phyloP scores from a whole-genome alignment of 2,329 filamentous ascomycete genomes.

The Periconia sp. region DNA sequence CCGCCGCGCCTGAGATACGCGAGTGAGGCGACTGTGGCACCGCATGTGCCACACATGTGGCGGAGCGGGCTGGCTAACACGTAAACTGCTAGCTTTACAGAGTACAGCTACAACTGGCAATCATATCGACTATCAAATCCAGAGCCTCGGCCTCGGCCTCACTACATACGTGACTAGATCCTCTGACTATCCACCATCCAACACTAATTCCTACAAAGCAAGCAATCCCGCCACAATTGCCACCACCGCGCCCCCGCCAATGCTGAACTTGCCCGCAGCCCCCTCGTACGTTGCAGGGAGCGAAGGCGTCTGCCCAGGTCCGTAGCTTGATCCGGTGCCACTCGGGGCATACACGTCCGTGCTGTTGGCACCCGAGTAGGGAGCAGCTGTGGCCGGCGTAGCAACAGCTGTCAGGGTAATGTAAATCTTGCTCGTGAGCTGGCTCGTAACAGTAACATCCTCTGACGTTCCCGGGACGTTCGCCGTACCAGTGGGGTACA shows the following conservation, averaged over 20 bases:
- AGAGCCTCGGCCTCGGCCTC: too few relatives aligned
- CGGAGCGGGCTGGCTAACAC: too few relatives aligned
- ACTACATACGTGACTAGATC: too few relatives aligned
- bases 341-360: constrained; percentile 12
- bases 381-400: background rate
- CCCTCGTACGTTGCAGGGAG: constrained; percentile 28
- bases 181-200: too few relatives aligned
- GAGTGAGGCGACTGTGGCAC: background rate
- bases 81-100: too few relatives aligned
- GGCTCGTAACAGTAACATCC: too few relatives aligned
- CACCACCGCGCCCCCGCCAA: constrained; percentile 24
- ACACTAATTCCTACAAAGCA: constrained; percentile 25
- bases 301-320: constrained; percentile 17
- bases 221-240: constrained; percentile 27
- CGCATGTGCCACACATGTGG: too few relatives aligned
- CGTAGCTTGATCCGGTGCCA: constrained; percentile 14
- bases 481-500: too few relatives aligned
- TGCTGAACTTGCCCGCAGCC: constrained; percentile 28
- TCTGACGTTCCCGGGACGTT: too few relatives aligned
- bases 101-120: too few relatives aligned
- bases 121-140: too few relatives aligned
- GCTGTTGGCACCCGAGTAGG: constrained; percentile 6
- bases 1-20: background rate
- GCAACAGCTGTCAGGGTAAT: background rate
- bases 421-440: constrained; percentile 4